Base-by-base conservation (phyloP, 2,329 filamentous ascomycete species). In the Diaporthe sp. region DNA sequence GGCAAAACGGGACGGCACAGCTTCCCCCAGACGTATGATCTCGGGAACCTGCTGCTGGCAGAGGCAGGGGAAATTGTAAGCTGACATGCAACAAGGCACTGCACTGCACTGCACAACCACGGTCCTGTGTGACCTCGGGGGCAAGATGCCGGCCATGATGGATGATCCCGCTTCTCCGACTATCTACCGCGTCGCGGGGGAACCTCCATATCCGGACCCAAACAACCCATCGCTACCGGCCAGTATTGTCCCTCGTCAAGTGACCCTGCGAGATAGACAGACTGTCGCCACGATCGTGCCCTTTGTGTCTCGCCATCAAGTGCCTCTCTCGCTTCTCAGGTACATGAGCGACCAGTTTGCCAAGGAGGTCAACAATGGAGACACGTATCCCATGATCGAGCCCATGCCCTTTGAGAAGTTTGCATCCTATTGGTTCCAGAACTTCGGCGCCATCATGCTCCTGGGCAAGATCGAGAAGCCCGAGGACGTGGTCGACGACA, bases 381-480 rank as follows among this genome's bases (percentile, higher is more conserved):
- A 98, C 83, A 97, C 95, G 1, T 98, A 98, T 83, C 95, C 95
- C 31, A 96, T 97, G 94, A 91, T 93, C 80, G 92, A 96, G 71
- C 88, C 92, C 25, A 91, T 98, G 84, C 87, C 92, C 6, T 86
- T 93, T n/a, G 91, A 94, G 28, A 90, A 89, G 77, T 98, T 98
- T 82, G 92, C 92, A 13, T 87, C 90, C 72, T 97, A 97, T 85
- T 98, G 95, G 95, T 96, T 98, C 83, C 94, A 95, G 81, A 95
- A 95, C 84, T 98, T 98, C 81, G 95, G 91, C 63, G 95, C 94
- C 67, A 92, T 98, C 82, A 97, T 98, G 94, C 87, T 98, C 31
- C 87, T 97, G 57, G 95, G 95, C 74, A 91, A 93, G 80, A 91
- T 96, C 75, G 90, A 91, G 71, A 89, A 88, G 74, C 86, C 90